Percentiles rank a stretch among this genome's conserved stretches.
These are phyloP conservation scores for Fusarium beomiforme DNA, from an alignment of 2,329 filamentous ascomycete genomes.

Conservation along the genomic window DNA sequence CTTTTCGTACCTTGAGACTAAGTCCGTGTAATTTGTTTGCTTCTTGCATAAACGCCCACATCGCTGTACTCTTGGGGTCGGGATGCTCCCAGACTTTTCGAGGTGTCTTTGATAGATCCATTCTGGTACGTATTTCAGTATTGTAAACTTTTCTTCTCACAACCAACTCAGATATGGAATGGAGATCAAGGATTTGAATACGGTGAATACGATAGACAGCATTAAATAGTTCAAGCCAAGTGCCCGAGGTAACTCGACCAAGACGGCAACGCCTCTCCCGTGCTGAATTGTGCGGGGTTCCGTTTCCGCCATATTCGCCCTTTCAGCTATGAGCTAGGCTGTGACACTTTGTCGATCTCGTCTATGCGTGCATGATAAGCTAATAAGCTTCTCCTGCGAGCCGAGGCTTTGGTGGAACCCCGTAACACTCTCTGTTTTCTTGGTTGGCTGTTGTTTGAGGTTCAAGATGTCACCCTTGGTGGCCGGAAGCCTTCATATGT, in stretches of 20 bases:
- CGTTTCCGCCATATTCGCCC: background rate
- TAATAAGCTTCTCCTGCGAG: background rate
- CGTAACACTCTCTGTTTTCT: background rate
- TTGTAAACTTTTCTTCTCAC: background rate
- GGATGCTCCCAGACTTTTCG: slow-evolving; percentile 77
- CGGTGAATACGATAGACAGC: background rate
- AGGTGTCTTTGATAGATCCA: slow-evolving; percentile 53
- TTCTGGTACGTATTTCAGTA: slow-evolving; percentile 12
- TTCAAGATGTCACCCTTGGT: background rate
- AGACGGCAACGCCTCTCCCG: background rate
- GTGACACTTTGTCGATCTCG: slow-evolving; percentile 22
- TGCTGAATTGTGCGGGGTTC: slow-evolving; percentile 37
- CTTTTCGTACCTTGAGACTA: slow-evolving; percentile 62
- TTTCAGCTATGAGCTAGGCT: slow-evolving; percentile 1
- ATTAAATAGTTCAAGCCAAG: background rate
- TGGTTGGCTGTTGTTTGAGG: background rate
- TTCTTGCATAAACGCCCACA: slow-evolving; percentile 74
- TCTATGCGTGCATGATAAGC: slow-evolving; percentile 3
- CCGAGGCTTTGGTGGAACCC: slow-evolving; percentile 27
- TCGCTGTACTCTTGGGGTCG: slow-evolving; percentile 67
- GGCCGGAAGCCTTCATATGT: too few relatives aligned
- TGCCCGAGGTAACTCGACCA: slow-evolving; percentile 35
- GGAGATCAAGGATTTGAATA: background rate
- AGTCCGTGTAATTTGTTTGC: slow-evolving; percentile 68
- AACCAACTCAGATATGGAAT: background rate